phyloP scores from a whole-genome alignment of 495 filamentous ascomycete genomes.

The Pyrenopolyporus hunteri region DNA sequence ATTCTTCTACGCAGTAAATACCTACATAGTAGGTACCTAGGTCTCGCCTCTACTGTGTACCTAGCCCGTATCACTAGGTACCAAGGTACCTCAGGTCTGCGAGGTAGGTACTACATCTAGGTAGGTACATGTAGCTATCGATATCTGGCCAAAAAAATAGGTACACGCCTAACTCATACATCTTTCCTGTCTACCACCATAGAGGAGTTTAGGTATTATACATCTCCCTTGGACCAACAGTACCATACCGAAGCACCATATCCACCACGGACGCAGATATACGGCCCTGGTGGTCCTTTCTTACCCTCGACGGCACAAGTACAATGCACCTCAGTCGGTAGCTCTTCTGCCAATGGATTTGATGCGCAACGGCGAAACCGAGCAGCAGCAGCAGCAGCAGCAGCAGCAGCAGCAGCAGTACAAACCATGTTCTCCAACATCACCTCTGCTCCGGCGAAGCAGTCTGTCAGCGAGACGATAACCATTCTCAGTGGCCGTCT shows the following conservation, averaged over 20 bases:
- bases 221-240: neutral
- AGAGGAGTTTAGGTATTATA: neutral
- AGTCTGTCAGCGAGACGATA: conserved; percentile 94
- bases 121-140: neutral
- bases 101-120: neutral
- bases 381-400: conserved; percentile 29
- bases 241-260: conserved; percentile 1
- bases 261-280: conserved; percentile 1
- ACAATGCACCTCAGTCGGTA: conserved; percentile 39
- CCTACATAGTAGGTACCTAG: too few relatives aligned
- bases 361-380: conserved; percentile 33
- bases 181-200: too few relatives aligned
- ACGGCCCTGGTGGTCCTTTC: neutral
- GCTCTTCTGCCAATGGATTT: conserved; percentile 43
- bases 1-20: too few relatives aligned
- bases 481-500: conserved; percentile 84
- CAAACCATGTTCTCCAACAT: conserved; percentile 79
- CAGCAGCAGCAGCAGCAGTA: conserved; percentile 30
- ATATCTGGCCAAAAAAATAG: conserved; percentile 5
- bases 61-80: neutral
- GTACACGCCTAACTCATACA: neutral
- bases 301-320: conserved; percentile 24
- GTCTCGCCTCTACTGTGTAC: too few relatives aligned
- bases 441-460: conserved; percentile 89
- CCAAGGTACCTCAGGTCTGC: neutral